Conservation (phyloP, 179 eudicot species). For the Silene noctiflora region DNA sequence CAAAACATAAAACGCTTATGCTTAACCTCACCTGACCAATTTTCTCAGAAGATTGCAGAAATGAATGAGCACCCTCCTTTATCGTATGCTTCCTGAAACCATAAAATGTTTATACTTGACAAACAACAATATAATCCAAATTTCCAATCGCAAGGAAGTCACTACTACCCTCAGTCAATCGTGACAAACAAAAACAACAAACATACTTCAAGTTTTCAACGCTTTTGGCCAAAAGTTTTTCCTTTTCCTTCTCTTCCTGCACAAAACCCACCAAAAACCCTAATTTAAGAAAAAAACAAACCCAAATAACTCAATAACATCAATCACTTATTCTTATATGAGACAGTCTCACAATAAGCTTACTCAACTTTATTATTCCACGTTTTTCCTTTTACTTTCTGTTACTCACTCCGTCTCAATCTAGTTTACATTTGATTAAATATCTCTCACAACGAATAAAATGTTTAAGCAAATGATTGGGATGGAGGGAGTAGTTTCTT, state of each 20-base stretch:
- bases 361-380: no score
- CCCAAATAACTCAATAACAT: not conserved
- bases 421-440: no score
- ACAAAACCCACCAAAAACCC: not conserved
- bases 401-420: no score
- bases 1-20: not conserved
- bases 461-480: no score
- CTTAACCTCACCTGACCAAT: conserved; percentile 71
- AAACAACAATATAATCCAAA: no score
- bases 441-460: no score
- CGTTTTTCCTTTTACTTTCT: no score
- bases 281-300: conserved; percentile 1
- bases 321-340: no score
- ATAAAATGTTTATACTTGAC: not conserved
- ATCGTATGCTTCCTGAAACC: conserved; percentile 63
- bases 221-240: conserved; percentile 55
- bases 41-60: conserved; percentile 61
- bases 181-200: not conserved
- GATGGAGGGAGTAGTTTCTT: no score
- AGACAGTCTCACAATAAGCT: no score
- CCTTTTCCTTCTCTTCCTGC: conserved; percentile 76
- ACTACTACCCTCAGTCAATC: not conserved
- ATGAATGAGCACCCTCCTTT: conserved; percentile 58
- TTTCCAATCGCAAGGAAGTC: not conserved
- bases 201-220: conserved; percentile 69